Percentiles rank a stretch among this genome's conserved stretches.
phyloP scores from a whole-genome alignment of 441 rosid genomes.

The Flueggea neowawraea region DNA sequence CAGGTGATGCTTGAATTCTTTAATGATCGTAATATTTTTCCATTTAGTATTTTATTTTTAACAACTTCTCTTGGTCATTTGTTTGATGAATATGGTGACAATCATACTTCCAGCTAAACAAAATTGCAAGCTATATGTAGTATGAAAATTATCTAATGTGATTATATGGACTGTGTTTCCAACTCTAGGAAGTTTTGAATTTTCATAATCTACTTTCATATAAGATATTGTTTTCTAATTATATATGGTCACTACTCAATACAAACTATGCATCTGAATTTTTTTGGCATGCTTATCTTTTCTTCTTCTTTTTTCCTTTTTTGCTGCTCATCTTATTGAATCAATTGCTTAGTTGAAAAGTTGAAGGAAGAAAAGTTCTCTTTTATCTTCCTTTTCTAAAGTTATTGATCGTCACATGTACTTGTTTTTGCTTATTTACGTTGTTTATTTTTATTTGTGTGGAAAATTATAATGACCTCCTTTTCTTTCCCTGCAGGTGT shows the following conservation, averaged over 20 bases:
- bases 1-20: conserved; percentile 37
- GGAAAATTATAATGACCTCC: neutral
- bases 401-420: neutral
- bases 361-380: no score
- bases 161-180: neutral
- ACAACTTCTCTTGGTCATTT: neutral
- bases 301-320: no score
- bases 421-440: no score
- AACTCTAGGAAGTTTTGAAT: no score
- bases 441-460: neutral
- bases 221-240: no score
- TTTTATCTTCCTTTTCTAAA: no score
- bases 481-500: conserved; percentile 34
- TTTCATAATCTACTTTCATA: no score
- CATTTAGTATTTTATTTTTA: neutral
- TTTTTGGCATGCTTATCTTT: no score
- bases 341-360: no score
- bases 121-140: neutral
- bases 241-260: no score
- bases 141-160: neutral
- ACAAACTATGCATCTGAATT: no score
- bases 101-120: neutral
- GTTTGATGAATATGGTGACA: neutral
- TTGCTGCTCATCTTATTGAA: no score
- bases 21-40: neutral